phyloP scores from a whole-genome alignment of 768 basidiomycete species.

The Hortiboletus flavorubellus region DNA sequence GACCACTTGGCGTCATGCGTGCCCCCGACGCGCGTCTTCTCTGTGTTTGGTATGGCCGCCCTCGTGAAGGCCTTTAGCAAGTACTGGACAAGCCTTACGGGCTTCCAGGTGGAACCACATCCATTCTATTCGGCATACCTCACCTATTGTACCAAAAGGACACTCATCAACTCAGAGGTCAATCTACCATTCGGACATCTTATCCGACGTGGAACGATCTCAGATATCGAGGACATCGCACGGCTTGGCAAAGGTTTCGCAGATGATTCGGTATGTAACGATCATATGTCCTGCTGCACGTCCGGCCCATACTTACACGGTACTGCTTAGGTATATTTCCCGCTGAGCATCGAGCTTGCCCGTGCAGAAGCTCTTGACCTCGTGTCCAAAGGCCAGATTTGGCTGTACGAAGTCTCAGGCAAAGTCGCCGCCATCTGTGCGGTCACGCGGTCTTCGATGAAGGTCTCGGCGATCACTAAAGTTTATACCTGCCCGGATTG shows the following conservation, averaged over 20 bases:
- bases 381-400: conserved; percentile 46
- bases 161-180: conserved; percentile 29
- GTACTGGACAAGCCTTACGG: conserved; percentile 43
- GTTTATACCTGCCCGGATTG: conserved; percentile 49
- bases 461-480: conserved; percentile 55
- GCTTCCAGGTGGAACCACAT: conserved; percentile 34
- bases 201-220: conserved; percentile 36
- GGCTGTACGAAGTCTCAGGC: conserved; percentile 46
- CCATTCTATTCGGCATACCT: conserved; percentile 53
- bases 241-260: conserved; percentile 50
- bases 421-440: conserved; percentile 51
- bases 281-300: neutral
- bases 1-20: conserved; percentile 38
- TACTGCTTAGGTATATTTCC: conserved; percentile 42
- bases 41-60: conserved; percentile 44
- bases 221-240: conserved; percentile 41
- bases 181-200: conserved; percentile 33
- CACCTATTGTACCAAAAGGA: conserved; percentile 41
- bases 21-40: conserved; percentile 45
- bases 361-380: conserved; percentile 44
- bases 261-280: conserved; percentile 44
- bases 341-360: conserved; percentile 38
- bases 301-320: conserved; percentile 1
- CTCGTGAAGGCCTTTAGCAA: conserved; percentile 43
- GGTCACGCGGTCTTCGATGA: conserved; percentile 49